Base-by-base conservation (phyloP, 345 rosid species). In the Abelmoschus esculentus region DNA sequence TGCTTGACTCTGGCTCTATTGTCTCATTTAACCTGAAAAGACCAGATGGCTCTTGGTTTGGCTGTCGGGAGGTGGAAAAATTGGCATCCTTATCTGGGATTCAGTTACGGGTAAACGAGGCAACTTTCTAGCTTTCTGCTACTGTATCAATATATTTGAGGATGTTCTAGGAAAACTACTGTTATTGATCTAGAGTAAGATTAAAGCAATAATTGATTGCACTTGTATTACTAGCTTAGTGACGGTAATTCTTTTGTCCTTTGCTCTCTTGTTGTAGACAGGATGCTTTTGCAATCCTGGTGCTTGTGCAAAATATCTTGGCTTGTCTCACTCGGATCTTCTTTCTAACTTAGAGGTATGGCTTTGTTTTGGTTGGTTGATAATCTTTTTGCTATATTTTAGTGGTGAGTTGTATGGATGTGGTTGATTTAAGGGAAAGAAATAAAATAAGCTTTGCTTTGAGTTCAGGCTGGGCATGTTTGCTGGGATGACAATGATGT, bases 251-350 rank as follows among this genome's bases (percentile, higher is more conserved):
- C 18, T 19, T 28, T 38, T 42, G 53, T 73, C 42, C n/a, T 65
- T 14, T 73, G 34, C 34, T 72, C 61, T 8, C 81, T 80, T 73
- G 78, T 74, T 84, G 69, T 87, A 95, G 99, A 91, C 99, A 81
- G 99, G 99, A 76, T 95, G 99, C 84, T 95, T 95, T 82, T 91
- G 99, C 88, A 95, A 93, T 82, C 98, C 98, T 15, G 98, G 98
- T 65, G 96, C 98, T 66, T 93, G 98, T 83, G 96, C 96, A 53
- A 93, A 93, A 80, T 88, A 88, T 82, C 96, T 93, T 75, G 83
- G 83, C 65, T 86, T 93, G 74, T 86, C 97, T 78, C 97, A 93
- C 80, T 74, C 71, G 19, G 98, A 88, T 85, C 84, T 93, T 78
- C 81, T 88, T 71, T 88, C 90, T 28, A 93, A 91, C 73, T 73